These are phyloP conservation scores for Camelina neglecta DNA, from an alignment of 345 rosid species.

Conservation along the genomic window DNA sequence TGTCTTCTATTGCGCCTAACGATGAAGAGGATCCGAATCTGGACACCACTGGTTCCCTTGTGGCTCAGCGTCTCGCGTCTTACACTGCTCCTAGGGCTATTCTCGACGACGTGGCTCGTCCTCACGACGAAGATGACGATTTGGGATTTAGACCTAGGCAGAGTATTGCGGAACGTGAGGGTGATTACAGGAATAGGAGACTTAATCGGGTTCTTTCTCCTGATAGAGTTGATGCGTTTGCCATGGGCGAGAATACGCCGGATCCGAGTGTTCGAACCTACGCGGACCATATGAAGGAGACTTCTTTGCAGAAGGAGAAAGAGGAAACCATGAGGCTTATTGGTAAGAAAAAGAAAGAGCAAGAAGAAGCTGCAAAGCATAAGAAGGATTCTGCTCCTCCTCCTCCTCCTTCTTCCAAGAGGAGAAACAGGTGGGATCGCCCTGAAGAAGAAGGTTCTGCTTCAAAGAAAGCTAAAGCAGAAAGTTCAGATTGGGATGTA, in stretches of 20 bases:
- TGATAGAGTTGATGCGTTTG: slow-evolving; percentile 88
- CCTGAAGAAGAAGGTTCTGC: slow-evolving; percentile 67
- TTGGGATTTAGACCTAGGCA: slow-evolving; percentile 69
- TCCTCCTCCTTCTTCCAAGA: slow-evolving; percentile 55
- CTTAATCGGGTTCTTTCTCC: slow-evolving; percentile 87
- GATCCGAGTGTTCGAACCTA: slow-evolving; percentile 77
- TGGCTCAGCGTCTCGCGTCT: slow-evolving; percentile 78
- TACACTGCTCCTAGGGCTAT: slow-evolving; percentile 90
- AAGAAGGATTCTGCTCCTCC: slow-evolving; percentile 50
- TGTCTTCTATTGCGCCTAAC: slow-evolving; percentile 75
- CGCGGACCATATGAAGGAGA: slow-evolving; percentile 87
- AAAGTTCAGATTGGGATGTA: slow-evolving; percentile 90
- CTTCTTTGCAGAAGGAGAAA: slow-evolving; percentile 62
- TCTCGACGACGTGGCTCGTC: slow-evolving; percentile 76
- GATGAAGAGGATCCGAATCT: slow-evolving; percentile 77
- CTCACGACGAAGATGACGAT: slow-evolving; percentile 60
- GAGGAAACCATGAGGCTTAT: slow-evolving; percentile 64
- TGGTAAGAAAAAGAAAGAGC: slow-evolving; percentile 77
- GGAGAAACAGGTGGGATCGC: slow-evolving; percentile 97
- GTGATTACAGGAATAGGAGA: slow-evolving; percentile 87
- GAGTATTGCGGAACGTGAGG: slow-evolving; percentile 88
- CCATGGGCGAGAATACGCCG: slow-evolving; percentile 93
- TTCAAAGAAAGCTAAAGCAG: slow-evolving; percentile 62
- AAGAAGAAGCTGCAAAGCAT: slow-evolving; percentile 69
- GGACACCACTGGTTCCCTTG: slow-evolving; percentile 69